Evolutionary conservation across 176 grass and related monocot genomes (phyloP), one percentile per base, ranked within the genome.

Genomic region (Paspalum notatum): DNA sequence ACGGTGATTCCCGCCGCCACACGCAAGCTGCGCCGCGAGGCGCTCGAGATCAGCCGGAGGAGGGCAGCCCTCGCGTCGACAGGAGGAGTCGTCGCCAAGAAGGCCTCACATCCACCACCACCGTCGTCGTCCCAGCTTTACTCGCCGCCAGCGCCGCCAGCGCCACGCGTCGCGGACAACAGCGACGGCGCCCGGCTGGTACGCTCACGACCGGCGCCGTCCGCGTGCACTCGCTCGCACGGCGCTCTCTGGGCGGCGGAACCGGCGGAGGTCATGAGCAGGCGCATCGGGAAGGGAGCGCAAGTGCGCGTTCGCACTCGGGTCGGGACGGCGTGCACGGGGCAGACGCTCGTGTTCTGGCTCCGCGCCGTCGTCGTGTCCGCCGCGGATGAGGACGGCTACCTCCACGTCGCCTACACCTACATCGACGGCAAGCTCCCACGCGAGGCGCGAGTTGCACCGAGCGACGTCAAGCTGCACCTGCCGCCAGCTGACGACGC

Each of bases 331-430:
- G 48, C 43, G 1, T 17, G 24, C 49, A 47, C 58, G 58, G 24
- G 66, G 24, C 24, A 46, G 48, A 39, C 8, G 1, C 58, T 85
- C 12, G 77, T 80, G 41, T 8, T 84, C 17, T 76, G 50, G 62
- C 72, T 68, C 41, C 17, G 49, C 25, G 40, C 76, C 5, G 13
- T 66, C 40, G 76, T 74, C 3, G 24, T 79, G 38, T 56, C 48
- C 11, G 66, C 21, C 8, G 24, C 12, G 9, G 48, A 15, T 12
- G 76, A 48, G 12, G 48, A 74, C 2, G 57, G 57, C 8, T 63
- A 46, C 27, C 49, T 79, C 3, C 21, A 27, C 0, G 24, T 85
- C 8, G 27, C 38, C 12, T 73, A 74, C 66, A 16, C 56, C 59
- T 25, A 14, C 25, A 1, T 6, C 59, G 14, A 14, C 59, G 59